Conservation (phyloP, 1,139 yeast genomes). For the Zygosaccharomyces pseudobailii region DNA sequence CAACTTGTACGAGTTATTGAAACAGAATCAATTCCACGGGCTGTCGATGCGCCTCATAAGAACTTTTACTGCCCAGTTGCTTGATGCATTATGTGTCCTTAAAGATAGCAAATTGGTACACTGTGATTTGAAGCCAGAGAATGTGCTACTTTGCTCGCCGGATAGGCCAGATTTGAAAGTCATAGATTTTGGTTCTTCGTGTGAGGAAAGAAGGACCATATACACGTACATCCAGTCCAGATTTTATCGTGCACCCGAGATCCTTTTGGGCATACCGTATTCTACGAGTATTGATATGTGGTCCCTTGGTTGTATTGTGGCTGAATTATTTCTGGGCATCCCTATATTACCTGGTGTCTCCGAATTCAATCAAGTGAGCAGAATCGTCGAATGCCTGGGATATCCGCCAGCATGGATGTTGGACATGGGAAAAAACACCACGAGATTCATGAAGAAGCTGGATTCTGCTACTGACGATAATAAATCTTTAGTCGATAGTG, state of each 20-base stretch:
- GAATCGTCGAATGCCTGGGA: slow-evolving; percentile 81
- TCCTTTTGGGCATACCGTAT: slow-evolving; percentile 82
- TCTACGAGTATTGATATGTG: slow-evolving; percentile 96
- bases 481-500: slow-evolving; percentile 21
- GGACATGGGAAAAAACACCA: slow-evolving; percentile 85
- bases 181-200: slow-evolving; percentile 95
- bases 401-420: slow-evolving; percentile 94
- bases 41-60: slow-evolving; percentile 75
- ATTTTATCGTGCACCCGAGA: slow-evolving; percentile 95
- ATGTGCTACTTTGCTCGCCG: slow-evolving; percentile 72
- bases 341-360: slow-evolving; percentile 96
- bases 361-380: slow-evolving; percentile 82
- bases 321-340: slow-evolving; percentile 85
- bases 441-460: slow-evolving; percentile 57
- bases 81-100: slow-evolving; percentile 74
- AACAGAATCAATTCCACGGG: slow-evolving; percentile 93
- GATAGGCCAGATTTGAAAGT: slow-evolving; percentile 88
- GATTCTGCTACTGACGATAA: slow-evolving; percentile 7
- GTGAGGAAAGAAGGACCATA: slow-evolving; percentile 83
- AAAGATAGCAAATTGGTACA: slow-evolving; percentile 85
- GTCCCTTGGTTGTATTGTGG: slow-evolving; percentile 96
- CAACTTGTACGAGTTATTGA: slow-evolving; percentile 82
- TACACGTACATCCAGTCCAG: slow-evolving; percentile 95
- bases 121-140: slow-evolving; percentile 96
- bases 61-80: slow-evolving; percentile 69